A percentile compares a stretch with the other conserved stretches of the same genome.
Evolutionary conservation across 1,139 yeast genomes (phyloP).

Genomic region (Saccharomyces hybrid): DNA sequence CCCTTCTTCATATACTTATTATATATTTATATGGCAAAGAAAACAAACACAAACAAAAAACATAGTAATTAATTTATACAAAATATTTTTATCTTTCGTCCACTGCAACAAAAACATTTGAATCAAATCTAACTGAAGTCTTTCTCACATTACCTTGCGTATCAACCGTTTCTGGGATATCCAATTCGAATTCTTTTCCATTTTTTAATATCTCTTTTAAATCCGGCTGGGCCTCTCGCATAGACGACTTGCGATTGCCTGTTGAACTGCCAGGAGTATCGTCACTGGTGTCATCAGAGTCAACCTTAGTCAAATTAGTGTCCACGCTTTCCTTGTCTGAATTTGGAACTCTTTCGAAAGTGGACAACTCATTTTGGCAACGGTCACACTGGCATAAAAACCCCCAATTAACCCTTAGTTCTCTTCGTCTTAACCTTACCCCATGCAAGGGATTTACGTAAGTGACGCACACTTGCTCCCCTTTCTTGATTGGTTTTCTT

Average conservation of each 20-base stretch:
- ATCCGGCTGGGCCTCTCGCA: slow-evolving; percentile 34
- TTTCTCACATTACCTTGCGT: slow-evolving; percentile 38
- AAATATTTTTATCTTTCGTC: slow-evolving; percentile 21
- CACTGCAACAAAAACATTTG: slow-evolving; percentile 45
- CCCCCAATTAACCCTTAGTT: slow-evolving; percentile 74
- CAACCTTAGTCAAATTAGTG: not conserved
- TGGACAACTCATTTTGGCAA: slow-evolving; percentile 48
- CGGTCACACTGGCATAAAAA: slow-evolving; percentile 63
- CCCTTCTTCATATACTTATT: not conserved
- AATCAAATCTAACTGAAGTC: slow-evolving; percentile 69
- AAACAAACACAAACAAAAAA: not conserved
- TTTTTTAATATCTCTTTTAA: slow-evolving; percentile 44
- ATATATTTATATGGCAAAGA: not conserved
- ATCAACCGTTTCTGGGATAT: slow-evolving; percentile 36
- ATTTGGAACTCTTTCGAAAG: slow-evolving; percentile 10
- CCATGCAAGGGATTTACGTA: slow-evolving; percentile 65
- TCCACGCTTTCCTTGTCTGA: not conserved
- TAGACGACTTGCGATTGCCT: slow-evolving; percentile 28
- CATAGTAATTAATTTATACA: not conserved
- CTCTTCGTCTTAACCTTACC: slow-evolving; percentile 56
- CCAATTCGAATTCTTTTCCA: slow-evolving; percentile 44
- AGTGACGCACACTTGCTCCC: slow-evolving; percentile 62
- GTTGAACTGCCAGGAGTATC: slow-evolving; percentile 7
- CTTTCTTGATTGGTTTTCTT: slow-evolving; percentile 47
- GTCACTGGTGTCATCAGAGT: not conserved